Percentiles rank a stretch among this genome's conserved stretches.
Conservation (phyloP, 2,329 filamentous ascomycete genomes). For the Aspergillus cejpii region DNA sequence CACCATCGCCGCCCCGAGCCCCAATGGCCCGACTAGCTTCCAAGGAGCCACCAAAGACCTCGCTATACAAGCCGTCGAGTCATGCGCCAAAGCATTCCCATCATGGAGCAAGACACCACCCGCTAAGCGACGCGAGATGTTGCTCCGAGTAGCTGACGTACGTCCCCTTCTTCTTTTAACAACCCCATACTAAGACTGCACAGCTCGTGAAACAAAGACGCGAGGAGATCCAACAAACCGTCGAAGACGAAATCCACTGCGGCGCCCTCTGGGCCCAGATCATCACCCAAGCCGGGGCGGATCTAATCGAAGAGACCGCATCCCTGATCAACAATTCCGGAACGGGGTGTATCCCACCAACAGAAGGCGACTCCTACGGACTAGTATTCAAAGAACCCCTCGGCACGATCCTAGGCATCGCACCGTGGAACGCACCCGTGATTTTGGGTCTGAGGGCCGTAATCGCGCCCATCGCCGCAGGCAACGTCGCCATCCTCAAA, state of each 20-base stretch:
- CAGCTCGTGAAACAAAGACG: slow-evolving; percentile 1
- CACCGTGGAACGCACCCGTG: slow-evolving; percentile 59
- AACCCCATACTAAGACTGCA: not conserved
- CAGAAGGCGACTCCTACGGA: slow-evolving; percentile 45
- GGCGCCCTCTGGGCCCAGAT: not conserved
- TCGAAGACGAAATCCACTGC: slow-evolving; percentile 7
- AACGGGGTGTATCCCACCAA: not conserved
- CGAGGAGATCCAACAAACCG: slow-evolving; percentile 3
- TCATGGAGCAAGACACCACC: slow-evolving; percentile 2
- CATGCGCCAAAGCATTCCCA: slow-evolving; percentile 2
- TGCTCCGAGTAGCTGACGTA: slow-evolving; percentile 1
- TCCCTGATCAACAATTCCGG: slow-evolving; percentile 10
- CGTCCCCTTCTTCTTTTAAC: not conserved
- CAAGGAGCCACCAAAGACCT: slow-evolving; percentile 8
- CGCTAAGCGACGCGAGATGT: not conserved
- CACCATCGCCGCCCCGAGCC: slow-evolving; percentile 15
- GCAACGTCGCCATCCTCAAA: slow-evolving; percentile 64
- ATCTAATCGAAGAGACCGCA: slow-evolving; percentile 5
- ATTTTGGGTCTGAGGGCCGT: slow-evolving; percentile 43
- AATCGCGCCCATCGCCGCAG: slow-evolving; percentile 55
- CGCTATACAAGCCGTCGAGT: slow-evolving; percentile 4
- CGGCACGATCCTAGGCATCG: slow-evolving; percentile 67
- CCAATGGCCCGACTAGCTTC: slow-evolving; percentile 27
- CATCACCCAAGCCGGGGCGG: not conserved
- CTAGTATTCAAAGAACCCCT: slow-evolving; percentile 64